Base-by-base conservation (phyloP, 768 basidiomycete genomes). In the Calvatia gigantea region DNA sequence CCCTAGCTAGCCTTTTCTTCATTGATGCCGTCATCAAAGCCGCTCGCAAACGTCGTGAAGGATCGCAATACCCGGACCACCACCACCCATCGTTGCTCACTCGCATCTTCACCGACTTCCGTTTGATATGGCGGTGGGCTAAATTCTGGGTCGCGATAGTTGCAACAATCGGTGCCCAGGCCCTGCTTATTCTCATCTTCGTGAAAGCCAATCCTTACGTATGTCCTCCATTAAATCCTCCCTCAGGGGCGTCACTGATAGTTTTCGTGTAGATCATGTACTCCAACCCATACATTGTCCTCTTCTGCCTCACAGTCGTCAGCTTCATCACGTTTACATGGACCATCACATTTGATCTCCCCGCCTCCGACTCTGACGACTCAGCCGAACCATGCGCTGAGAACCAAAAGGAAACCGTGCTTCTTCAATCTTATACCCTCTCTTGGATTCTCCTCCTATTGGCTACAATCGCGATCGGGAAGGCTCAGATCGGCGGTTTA, bases 101-200 rank as follows among this genome's bases (percentile, higher is more conserved):
- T 23, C 54, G 54, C 15, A 48, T 55, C 7, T 55, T 55, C 17
- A 55, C 54, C 14, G 54, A 55, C 35, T 39, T 74, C 14, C 62
- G 63, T 44, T 64, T 59, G 0, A 59, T 76, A 6, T 80, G 81
- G 73, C 73, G 69, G 39, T 84, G 83, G 70, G 70, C 74, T 21
- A 81, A 82, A 54, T 86, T 91, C 63, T 89, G 86, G 82, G 60
- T 84, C 0, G 77, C 84, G 1, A 61, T 89, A 33, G 43, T 75
- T 7, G 60, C 84, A 9, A 71, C 75, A 1, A 59, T 76, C 3
- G 76, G 68, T 6, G 60, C 79, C 2, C 81, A 87, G 58, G 71
- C 67, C 2, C 71, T 74, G 2, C 69, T 89, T 6, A 71, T 82
- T 2, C 63, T 73, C 43, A 73, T 73, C 3, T 84, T 79, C 59